phyloP scores from a whole-genome alignment of 352 stramenopile species.

The Phytophthora brassicae region DNA sequence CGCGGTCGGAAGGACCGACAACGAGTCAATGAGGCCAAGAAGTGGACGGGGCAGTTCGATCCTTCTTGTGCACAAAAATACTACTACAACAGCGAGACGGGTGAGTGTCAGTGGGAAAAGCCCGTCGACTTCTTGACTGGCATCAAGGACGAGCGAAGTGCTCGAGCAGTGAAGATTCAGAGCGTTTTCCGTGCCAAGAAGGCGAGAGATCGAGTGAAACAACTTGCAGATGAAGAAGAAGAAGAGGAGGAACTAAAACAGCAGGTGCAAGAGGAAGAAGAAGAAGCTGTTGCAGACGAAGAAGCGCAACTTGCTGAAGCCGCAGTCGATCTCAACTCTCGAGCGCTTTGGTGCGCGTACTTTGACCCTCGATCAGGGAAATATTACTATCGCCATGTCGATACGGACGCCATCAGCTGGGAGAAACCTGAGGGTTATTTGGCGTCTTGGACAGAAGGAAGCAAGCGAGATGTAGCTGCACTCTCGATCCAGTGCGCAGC shows the following conservation, averaged over 20 bases:
- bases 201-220: constrained; percentile 36
- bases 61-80: constrained; percentile 36
- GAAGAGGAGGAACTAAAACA: constrained; percentile 23
- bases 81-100: constrained; percentile 53
- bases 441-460: constrained; percentile 15
- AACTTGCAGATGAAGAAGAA: constrained; percentile 32
- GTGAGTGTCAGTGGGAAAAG: constrained; percentile 45
- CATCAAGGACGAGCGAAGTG: constrained; percentile 34
- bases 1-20: constrained; percentile 30
- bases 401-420: constrained; percentile 34
- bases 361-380: constrained; percentile 44
- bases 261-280: constrained; percentile 11
- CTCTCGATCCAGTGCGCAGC: constrained; percentile 62
- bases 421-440: constrained; percentile 32
- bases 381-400: constrained; percentile 36
- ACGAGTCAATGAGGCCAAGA: constrained; percentile 16
- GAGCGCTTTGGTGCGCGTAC: constrained; percentile 40
- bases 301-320: background rate
- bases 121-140: constrained; percentile 37
- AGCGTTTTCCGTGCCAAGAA: constrained; percentile 50
- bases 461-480: constrained; percentile 37
- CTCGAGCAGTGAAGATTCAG: constrained; percentile 55
- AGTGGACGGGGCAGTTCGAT: constrained; percentile 62
- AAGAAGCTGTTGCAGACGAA: constrained; percentile 8
- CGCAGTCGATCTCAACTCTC: background rate